Evolutionary conservation across 139 green algal species (phyloP).

Genomic region (Coelastrella sp.): DNA sequence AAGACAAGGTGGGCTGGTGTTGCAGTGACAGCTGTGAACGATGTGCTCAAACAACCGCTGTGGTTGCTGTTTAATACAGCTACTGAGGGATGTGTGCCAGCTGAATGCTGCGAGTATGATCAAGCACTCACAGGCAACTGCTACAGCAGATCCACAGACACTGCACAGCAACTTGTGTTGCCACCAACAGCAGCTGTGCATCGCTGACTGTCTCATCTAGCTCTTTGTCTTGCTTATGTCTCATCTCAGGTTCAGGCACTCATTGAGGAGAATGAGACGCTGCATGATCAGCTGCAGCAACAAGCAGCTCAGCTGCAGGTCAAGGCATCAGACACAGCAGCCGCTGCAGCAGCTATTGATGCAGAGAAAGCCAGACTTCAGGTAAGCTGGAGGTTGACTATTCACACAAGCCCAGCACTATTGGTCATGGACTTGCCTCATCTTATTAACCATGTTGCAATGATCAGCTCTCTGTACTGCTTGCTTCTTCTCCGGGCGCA

Average conservation of each 20-base stretch:
- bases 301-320: slow-evolving; percentile 18
- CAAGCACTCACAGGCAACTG: not conserved
- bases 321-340: slow-evolving; percentile 17
- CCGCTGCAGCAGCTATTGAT: slow-evolving; percentile 8
- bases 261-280: slow-evolving; percentile 64
- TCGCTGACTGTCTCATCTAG: no score
- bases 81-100: no score
- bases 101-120: no score
- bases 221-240: not conserved
- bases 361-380: slow-evolving; percentile 50
- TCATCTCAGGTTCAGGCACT: slow-evolving; percentile 60
- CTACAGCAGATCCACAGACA: not conserved
- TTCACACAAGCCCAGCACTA: not conserved
- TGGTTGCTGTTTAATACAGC: not conserved
- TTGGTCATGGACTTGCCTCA: not conserved
- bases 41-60: not conserved
- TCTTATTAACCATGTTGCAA: not conserved
- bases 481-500: no score
- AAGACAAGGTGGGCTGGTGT: not conserved
- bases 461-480: no score
- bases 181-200: no score
- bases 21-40: no score
- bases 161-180: no score
- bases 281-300: slow-evolving; percentile 41
- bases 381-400: slow-evolving; percentile 14